Conservation (phyloP, 1,139 yeast genomes). For the Debaryomyces fabryi region DNA sequence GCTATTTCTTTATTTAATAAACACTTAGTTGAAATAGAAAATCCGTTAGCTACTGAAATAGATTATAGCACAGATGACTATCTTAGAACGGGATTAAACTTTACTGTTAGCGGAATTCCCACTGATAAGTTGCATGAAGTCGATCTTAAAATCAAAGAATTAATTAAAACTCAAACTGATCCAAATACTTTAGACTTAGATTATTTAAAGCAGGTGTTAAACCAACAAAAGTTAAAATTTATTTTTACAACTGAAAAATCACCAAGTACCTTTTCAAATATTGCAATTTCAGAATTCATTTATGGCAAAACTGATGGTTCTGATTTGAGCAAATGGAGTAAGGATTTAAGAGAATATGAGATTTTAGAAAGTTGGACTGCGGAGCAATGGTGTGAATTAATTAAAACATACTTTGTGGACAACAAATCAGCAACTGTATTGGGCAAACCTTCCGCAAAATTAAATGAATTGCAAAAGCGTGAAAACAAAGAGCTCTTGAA, state of each 20-base stretch:
- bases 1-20: conserved; percentile 70
- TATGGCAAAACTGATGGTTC: conserved; percentile 71
- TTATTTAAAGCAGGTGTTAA: conserved; percentile 67
- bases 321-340: conserved; percentile 57
- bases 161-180: conserved; percentile 54
- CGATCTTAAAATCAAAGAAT: conserved; percentile 50
- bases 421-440: conserved; percentile 74
- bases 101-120: conserved; percentile 77
- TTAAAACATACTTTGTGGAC: conserved; percentile 56
- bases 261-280: conserved; percentile 60
- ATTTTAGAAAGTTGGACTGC: conserved; percentile 60
- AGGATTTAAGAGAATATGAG: conserved; percentile 63
- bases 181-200: conserved; percentile 58
- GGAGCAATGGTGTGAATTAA: conserved; percentile 66
- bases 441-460: conserved; percentile 70
- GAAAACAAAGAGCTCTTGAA: conserved; percentile 53
- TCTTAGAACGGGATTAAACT: conserved; percentile 56
- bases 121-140: conserved; percentile 59
- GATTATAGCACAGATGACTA: conserved; percentile 73
- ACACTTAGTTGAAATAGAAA: conserved; percentile 74
- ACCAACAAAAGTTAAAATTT: conserved; percentile 64
- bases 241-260: conserved; percentile 68
- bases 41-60: conserved; percentile 79
- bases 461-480: conserved; percentile 56
- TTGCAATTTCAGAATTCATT: conserved; percentile 76